These are phyloP conservation scores for Arthrobotrys conoides DNA, from an alignment of 2,329 filamentous ascomycete species.

Conservation along the genomic window DNA sequence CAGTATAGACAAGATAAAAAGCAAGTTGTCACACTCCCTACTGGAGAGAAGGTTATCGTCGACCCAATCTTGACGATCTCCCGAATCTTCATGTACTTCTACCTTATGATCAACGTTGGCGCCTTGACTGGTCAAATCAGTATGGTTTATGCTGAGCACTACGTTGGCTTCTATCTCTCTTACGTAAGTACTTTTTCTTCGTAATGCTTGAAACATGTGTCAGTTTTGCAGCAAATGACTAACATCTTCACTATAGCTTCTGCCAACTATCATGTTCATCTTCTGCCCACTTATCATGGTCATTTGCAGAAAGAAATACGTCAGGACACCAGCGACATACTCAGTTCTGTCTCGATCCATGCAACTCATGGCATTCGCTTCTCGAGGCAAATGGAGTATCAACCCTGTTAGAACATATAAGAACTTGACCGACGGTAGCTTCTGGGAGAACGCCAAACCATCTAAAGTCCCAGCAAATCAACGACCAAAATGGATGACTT, in stretches of 20 bases:
- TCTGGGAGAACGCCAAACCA: constrained; percentile 80
- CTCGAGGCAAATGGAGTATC: constrained; percentile 75
- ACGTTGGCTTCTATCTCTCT: constrained; percentile 71
- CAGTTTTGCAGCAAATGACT: neutral
- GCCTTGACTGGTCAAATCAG: constrained; percentile 70
- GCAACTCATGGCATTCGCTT: constrained; percentile 74
- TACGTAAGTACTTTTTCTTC: constrained; percentile 64
- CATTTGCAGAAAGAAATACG: constrained; percentile 75
- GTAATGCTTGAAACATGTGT: neutral
- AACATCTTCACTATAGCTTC: constrained; percentile 69
- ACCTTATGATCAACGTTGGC: constrained; percentile 73
- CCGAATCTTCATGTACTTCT: constrained; percentile 68
- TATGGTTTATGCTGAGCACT: constrained; percentile 72
- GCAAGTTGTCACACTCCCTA: constrained; percentile 63
- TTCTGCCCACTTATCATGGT: constrained; percentile 75
- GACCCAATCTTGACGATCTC: constrained; percentile 65
- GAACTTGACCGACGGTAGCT: constrained; percentile 72
- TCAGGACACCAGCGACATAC: constrained; percentile 76
- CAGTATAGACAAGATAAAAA: constrained; percentile 64
- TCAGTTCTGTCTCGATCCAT: constrained; percentile 79
- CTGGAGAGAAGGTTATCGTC: constrained; percentile 65
- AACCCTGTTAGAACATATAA: constrained; percentile 75
- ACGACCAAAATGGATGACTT: constrained; percentile 73
- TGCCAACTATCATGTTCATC: constrained; percentile 78
- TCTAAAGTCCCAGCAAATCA: constrained; percentile 72